A percentile compares a stretch with the other conserved stretches of the same genome.
phyloP scores from a whole-genome alignment of 2,329 filamentous ascomycete genomes.

The Microdochium paspali region DNA sequence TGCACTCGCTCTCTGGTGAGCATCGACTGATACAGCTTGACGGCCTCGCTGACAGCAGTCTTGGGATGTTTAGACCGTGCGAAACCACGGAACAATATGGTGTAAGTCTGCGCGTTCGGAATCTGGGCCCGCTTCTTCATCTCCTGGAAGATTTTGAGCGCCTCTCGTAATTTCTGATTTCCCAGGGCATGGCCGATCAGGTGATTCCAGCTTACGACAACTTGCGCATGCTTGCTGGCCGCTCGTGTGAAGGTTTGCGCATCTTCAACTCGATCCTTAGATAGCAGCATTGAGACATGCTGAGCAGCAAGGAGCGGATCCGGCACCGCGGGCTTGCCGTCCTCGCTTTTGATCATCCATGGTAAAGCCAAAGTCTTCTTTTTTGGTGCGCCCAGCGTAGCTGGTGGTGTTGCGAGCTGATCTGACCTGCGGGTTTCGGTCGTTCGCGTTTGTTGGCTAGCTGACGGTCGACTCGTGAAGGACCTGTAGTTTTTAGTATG shows the following conservation, averaged over 20 bases:
- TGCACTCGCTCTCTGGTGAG: conserved; percentile 51
- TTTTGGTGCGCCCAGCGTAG: conserved; percentile 5
- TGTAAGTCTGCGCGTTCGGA: conserved; percentile 59
- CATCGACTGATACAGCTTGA: conserved; percentile 72
- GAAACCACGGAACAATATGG: conserved; percentile 59
- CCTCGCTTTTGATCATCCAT: not conserved
- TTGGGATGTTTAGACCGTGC: conserved; percentile 48
- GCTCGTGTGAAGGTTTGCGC: conserved; percentile 59
- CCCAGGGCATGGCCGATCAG: conserved; percentile 64
- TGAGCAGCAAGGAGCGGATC: conserved; percentile 68
- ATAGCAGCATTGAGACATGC: conserved; percentile 53
- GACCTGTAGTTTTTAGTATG: not conserved
- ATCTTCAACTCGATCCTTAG: conserved; percentile 50
- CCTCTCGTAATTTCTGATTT: conserved; percentile 48
- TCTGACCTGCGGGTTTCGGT: not conserved
- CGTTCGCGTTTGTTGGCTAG: not conserved
- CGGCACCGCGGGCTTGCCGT: not conserved
- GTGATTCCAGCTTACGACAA: conserved; percentile 80
- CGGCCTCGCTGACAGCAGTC: conserved; percentile 56
- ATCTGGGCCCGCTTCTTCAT: conserved; percentile 90
- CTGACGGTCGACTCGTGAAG: not conserved
- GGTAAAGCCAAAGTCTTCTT: conserved; percentile 13
- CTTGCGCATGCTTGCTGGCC: conserved; percentile 55
- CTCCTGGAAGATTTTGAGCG: conserved; percentile 86
- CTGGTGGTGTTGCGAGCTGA: not conserved